phyloP scores from a whole-genome alignment of 1,284 basidiomycete species.

The Chondrostereum purpureum region DNA sequence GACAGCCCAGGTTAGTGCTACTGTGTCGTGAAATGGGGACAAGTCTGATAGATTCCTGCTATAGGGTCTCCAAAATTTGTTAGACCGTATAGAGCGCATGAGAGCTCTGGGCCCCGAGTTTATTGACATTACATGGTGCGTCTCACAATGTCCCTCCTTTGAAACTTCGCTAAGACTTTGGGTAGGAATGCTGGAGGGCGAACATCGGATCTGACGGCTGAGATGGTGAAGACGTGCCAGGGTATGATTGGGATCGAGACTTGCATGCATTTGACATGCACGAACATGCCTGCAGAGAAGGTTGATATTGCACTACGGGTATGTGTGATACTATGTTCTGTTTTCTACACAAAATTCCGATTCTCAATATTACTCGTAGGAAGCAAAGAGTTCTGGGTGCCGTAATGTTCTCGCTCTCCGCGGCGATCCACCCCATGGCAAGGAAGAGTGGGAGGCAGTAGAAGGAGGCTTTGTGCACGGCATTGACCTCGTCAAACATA shows the following conservation, averaged over 20 bases:
- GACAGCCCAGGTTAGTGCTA: constrained; percentile 76
- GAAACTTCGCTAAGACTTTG: constrained; percentile 10
- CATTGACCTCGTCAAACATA: constrained; percentile 85
- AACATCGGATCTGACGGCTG: constrained; percentile 88
- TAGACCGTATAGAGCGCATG: constrained; percentile 98
- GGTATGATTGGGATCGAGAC: constrained; percentile 89
- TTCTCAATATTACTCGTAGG: constrained; percentile 36
- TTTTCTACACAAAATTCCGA: constrained; percentile 7
- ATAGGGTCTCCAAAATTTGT: constrained; percentile 87
- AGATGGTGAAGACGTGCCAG: constrained; percentile 95
- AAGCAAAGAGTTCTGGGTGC: constrained; percentile 89
- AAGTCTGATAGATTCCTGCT: constrained; percentile 7
- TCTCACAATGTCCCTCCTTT: constrained; percentile 9
- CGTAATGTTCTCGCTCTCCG: constrained; percentile 93
- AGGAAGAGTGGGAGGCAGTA: constrained; percentile 86
- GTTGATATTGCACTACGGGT: constrained; percentile 86
- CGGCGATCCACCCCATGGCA: constrained; percentile 86
- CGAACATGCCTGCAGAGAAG: constrained; percentile 94
- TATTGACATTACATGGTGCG: constrained; percentile 94
- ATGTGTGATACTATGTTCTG: constrained; percentile 24
- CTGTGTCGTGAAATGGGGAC: constrained; percentile 1
- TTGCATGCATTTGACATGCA: constrained; percentile 98
- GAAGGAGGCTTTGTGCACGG: constrained; percentile 87
- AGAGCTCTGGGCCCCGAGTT: constrained; percentile 93
- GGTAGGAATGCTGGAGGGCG: constrained; percentile 91